Conservation (phyloP, 768 basidiomycete genomes). For the Infundibulicybe gibba region DNA sequence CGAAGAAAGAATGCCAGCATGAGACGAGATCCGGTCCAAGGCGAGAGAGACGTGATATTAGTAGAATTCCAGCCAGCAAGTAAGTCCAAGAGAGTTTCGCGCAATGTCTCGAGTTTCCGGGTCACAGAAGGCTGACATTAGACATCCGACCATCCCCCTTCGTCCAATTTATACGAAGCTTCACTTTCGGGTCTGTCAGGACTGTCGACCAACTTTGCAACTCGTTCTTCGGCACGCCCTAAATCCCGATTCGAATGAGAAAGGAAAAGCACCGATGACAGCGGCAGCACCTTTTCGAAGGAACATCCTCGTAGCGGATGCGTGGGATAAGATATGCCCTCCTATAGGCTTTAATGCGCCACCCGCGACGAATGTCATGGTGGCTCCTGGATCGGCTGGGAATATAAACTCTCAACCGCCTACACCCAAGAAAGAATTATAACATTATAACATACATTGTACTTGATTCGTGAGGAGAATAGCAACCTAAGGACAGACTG, state of each 20-base stretch:
- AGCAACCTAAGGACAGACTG: conserved; percentile 51
- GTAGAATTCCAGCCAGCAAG: too few species aligned
- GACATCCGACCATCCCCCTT: conserved; percentile 88
- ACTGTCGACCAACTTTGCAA: conserved; percentile 87
- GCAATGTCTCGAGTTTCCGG: too few species aligned
- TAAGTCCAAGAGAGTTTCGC: too few species aligned
- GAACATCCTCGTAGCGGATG: conserved; percentile 85
- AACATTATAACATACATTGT: conserved; percentile 50
- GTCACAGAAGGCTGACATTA: conserved; percentile 25
- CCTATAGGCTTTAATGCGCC: conserved; percentile 90
- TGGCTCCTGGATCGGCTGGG: conserved; percentile 89
- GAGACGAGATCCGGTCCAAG: too few species aligned
- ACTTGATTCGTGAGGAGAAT: conserved; percentile 93
- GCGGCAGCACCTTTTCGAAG: conserved; percentile 70
- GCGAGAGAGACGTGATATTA: too few species aligned
- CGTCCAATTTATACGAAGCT: conserved; percentile 87
- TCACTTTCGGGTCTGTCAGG: conserved; percentile 89
- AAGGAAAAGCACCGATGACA: neutral
- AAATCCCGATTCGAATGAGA: conserved; percentile 1
- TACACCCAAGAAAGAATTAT: neutral
- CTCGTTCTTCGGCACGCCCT: conserved; percentile 90
- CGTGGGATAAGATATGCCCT: conserved; percentile 84
- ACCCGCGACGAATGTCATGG: conserved; percentile 93
- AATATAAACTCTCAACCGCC: neutral
- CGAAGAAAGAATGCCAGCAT: too few species aligned